Evolutionary conservation across 345 rosid genomes (phyloP).

Genomic region (Camelina hispida): DNA sequence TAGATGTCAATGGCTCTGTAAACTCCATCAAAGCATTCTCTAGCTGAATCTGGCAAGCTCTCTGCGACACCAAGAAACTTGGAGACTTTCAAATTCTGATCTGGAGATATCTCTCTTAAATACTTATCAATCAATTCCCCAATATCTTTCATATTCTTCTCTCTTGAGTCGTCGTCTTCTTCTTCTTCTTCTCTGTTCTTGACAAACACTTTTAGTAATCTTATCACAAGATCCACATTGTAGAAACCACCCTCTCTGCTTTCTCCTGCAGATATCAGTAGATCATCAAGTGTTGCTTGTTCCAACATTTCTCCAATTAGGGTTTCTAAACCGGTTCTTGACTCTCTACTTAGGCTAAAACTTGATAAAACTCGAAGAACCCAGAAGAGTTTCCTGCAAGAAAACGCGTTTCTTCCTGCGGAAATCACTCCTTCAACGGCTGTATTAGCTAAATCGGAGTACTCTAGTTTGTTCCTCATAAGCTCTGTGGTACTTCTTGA

Average conservation of each 20-base stretch:
- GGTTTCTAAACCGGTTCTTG: constrained; percentile 62
- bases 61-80: constrained; percentile 72
- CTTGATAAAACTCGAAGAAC: constrained; percentile 58
- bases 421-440: constrained; percentile 59
- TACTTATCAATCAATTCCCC: constrained; percentile 66
- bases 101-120: constrained; percentile 76
- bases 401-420: constrained; percentile 48
- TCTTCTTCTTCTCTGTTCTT: constrained; percentile 39
- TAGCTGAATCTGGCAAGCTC: constrained; percentile 73
- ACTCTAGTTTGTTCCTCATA: constrained; percentile 41
- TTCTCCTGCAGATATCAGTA: constrained; percentile 58
- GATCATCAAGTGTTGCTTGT: constrained; percentile 78
- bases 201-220: constrained; percentile 60
- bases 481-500: constrained; percentile 15
- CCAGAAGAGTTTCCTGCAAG: constrained; percentile 73
- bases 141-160: constrained; percentile 49
- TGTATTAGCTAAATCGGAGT: constrained; percentile 53
- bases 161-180: constrained; percentile 28
- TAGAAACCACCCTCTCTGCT: constrained; percentile 43
- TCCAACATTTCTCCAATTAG: constrained; percentile 67
- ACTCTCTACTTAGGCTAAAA: constrained; percentile 56
- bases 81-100: constrained; percentile 62
- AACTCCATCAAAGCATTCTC: constrained; percentile 77
- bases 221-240: constrained; percentile 66
- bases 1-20: constrained; percentile 81